Conservation (phyloP, 345 rosid species). For the Xanthoceras sorbifolium region DNA sequence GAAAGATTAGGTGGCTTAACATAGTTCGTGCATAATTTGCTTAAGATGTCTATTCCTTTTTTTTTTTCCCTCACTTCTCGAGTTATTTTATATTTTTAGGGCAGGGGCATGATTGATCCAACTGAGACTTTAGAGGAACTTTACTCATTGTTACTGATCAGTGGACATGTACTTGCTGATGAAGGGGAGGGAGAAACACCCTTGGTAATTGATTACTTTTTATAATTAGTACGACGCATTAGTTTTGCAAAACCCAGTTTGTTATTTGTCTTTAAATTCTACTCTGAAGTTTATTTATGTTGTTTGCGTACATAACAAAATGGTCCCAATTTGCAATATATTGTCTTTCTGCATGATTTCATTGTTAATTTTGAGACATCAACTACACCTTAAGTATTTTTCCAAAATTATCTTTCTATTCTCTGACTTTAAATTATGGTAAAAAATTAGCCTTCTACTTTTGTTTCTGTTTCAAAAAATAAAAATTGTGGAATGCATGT, state of each 20-base stretch:
- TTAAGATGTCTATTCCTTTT: not conserved
- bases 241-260: constrained; percentile 2
- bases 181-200: constrained; percentile 99
- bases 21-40: constrained; percentile 1
- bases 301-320: not conserved
- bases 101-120: constrained; percentile 78
- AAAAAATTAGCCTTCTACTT: not conserved
- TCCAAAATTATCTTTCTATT: not conserved
- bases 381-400: not conserved
- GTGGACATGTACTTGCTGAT: constrained; percentile 96
- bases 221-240: constrained; percentile 22
- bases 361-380: not conserved
- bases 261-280: constrained; percentile 1
- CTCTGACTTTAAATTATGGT: not conserved
- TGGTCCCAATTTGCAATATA: not conserved
- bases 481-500: not conserved
- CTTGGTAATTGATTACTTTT: constrained; percentile 55
- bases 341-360: not conserved
- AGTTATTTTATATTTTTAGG: constrained; percentile 52
- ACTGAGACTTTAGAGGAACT: constrained; percentile 90
- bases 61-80: constrained; percentile 11
- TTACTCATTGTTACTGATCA: constrained; percentile 78
- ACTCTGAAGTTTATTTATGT: not conserved
- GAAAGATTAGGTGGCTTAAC: not conserved
- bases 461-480: not conserved